Conservation (phyloP, 768 basidiomycete genomes). For the Agrocybe chaxingu region DNA sequence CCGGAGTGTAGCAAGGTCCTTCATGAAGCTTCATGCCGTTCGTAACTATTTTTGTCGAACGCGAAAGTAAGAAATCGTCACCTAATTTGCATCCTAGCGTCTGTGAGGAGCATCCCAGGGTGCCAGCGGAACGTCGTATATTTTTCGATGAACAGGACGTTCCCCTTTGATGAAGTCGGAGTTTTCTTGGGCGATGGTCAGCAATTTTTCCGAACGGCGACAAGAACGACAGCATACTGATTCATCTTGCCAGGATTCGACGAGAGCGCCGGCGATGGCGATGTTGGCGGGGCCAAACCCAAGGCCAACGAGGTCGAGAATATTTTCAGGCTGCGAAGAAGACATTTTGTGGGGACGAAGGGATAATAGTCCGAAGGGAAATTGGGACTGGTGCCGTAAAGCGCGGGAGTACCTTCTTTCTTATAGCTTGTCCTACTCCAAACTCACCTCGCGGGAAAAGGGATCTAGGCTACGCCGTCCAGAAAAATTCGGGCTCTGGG, state of each 20-base stretch:
- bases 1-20: conserved; percentile 52
- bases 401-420: background rate
- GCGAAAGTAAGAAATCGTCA: conserved; percentile 9
- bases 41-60: background rate
- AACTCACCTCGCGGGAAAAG: too few relatives aligned
- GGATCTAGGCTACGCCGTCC: too few relatives aligned
- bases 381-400: background rate
- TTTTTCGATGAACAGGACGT: conserved; percentile 46
- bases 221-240: conserved; percentile 1
- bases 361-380: background rate
- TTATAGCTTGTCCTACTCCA: background rate
- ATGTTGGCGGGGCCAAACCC: conserved; percentile 55
- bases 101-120: conserved; percentile 52
- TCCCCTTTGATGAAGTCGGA: background rate
- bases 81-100: conserved; percentile 54
- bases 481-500: conserved; percentile 10
- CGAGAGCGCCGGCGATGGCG: conserved; percentile 45
- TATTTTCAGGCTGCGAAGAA: conserved; percentile 13
- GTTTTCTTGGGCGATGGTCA: background rate
- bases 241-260: conserved; percentile 35
- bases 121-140: conserved; percentile 50
- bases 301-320: conserved; percentile 46
- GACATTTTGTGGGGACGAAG: conserved; percentile 11
- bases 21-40: conserved; percentile 36
- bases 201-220: background rate